Evolutionary conservation across 495 filamentous ascomycete genomes (phyloP), one percentile per base, ranked within the genome.

Genomic region (Xylaria nigripes): DNA sequence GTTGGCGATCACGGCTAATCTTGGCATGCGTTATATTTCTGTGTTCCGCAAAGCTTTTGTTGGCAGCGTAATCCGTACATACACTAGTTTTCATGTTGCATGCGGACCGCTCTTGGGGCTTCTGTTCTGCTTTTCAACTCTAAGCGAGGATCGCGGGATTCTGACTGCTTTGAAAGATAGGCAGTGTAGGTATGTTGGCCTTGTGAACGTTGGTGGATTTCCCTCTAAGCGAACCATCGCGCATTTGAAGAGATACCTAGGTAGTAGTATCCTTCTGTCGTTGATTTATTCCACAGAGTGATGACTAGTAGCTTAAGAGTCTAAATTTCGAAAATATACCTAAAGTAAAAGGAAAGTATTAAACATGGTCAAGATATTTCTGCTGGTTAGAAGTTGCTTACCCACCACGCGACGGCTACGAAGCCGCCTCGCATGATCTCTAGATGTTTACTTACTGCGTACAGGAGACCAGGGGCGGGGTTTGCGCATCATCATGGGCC

Each of bases 1-100:
- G 36, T 48, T 13, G n/a, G 22, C 42, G 44, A 25, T 43, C 27
- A 48, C 38, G 19, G 21, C 38, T 23, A 23, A 38, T 34, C 53
- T 55, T 55, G 53, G 46, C 53, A 44, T 29, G 46, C 46, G 46
- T 55, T 49, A 49, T 50, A n/a, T 29, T 49, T 16, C 25, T 36
- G 15, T 8, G n/a, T n/a, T 36, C 32, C 4, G 9, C 25, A 29
- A 9, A 29, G 18, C 41, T 16, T 47, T 16, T 23, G 44, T 41
- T 53, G 51, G 51, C 16, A 32, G 32, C 45, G 51, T 29, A 34
- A 16, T 32, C 52, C n/a, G n/a, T n/a, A n/a, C n/a, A n/a, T n/a
- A n/a, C n/a, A n/a, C n/a, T n/a, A n/a, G n/a, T n/a, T n/a, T n/a
- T n/a, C n/a, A n/a, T n/a, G n/a, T n/a, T n/a, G n/a, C n/a, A n/a